Evolutionary conservation across 306 rosid genomes (phyloP).

Genomic region (Vicia faba): DNA sequence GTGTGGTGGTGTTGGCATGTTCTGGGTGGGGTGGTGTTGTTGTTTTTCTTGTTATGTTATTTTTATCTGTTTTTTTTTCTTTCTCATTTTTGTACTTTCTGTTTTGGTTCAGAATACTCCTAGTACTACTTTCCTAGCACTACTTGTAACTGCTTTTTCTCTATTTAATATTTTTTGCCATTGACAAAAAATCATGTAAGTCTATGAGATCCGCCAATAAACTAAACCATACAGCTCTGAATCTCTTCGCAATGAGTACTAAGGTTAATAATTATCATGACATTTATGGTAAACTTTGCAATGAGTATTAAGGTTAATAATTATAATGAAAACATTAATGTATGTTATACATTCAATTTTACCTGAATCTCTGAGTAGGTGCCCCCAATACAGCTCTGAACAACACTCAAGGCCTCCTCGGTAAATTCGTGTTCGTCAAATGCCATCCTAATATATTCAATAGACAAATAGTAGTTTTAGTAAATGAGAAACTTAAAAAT

Average conservation of each 20-base stretch:
- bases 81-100: too few relatives aligned
- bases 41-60: too few relatives aligned
- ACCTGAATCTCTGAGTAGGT: slow-evolving; percentile 64
- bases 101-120: too few relatives aligned
- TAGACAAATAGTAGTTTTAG: slow-evolving; percentile 17
- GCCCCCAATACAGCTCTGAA: slow-evolving; percentile 54
- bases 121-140: too few relatives aligned
- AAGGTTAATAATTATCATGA: slow-evolving; percentile 33
- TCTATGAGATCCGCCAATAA: background rate
- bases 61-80: too few relatives aligned
- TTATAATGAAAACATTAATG: slow-evolving; percentile 22
- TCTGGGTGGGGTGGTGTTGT: too few relatives aligned
- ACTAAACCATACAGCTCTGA: background rate
- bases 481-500: slow-evolving; percentile 22
- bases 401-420: slow-evolving; percentile 52
- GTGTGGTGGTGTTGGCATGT: too few relatives aligned
- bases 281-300: too few relatives aligned
- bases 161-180: too few relatives aligned
- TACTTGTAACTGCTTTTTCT: too few relatives aligned
- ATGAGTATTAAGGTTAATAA: slow-evolving; percentile 27
- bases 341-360: slow-evolving; percentile 24
- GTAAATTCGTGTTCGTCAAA: slow-evolving; percentile 57
- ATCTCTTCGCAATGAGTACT: slow-evolving; percentile 4
- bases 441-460: slow-evolving; percentile 62
- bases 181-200: background rate